Evolutionary conservation across 2,329 filamentous ascomycete species (phyloP).

Genomic region (Pseudonectria foliicola): DNA sequence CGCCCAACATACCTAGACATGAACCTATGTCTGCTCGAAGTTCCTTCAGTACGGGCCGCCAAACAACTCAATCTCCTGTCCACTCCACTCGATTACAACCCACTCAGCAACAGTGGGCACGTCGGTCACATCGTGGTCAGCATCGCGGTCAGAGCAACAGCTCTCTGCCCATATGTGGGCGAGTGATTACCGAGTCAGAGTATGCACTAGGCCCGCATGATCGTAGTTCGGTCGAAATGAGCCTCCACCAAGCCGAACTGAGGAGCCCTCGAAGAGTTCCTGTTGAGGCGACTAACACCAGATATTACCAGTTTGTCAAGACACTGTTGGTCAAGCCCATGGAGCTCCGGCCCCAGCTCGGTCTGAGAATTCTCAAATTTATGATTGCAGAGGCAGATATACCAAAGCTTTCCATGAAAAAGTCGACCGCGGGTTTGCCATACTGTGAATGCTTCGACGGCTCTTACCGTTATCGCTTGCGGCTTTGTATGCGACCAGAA

Average conservation of each 20-base stretch:
- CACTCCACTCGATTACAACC: too few relatives aligned
- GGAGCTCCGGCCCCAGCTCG: conserved; percentile 26
- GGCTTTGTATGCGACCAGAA: conserved; percentile 44
- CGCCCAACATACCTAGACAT: too few relatives aligned
- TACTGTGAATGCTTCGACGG: conserved; percentile 39
- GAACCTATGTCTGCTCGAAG: too few relatives aligned
- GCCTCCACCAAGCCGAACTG: conserved; percentile 40
- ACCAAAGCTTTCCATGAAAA: conserved; percentile 28
- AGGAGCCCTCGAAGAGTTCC: conserved; percentile 42
- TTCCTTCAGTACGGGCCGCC: not conserved
- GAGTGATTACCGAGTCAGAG: conserved; percentile 23
- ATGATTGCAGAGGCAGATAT: conserved; percentile 31
- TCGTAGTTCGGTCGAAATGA: conserved; percentile 31
- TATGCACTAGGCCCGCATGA: conserved; percentile 36
- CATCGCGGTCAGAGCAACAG: not conserved
- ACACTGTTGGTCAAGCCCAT: conserved; percentile 43
- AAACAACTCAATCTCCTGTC: too few relatives aligned
- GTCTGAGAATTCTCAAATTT: conserved; percentile 41
- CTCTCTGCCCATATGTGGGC: not conserved
- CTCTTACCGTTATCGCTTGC: conserved; percentile 59
- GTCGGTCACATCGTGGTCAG: not conserved
- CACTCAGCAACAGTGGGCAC: not conserved
- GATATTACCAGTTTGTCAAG: conserved; percentile 52
- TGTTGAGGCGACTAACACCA: conserved; percentile 17
- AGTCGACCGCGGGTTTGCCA: conserved; percentile 24